Percentiles rank a stretch among this genome's conserved stretches.
Evolutionary conservation across 495 filamentous ascomycete species (phyloP).

Genomic region (Talaromyces proteolyticus): DNA sequence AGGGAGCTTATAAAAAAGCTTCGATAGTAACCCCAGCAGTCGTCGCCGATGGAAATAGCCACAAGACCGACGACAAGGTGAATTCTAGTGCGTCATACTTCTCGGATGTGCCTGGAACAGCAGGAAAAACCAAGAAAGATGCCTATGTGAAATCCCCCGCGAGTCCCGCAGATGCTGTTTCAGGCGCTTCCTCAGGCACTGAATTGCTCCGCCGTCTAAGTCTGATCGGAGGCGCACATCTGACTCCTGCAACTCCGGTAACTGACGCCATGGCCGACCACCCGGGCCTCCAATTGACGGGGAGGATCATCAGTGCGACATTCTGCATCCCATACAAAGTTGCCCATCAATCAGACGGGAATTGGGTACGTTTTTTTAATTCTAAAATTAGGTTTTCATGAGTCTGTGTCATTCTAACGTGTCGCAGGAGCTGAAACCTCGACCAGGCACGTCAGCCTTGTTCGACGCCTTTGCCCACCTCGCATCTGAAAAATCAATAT

Average conservation of each 20-base stretch:
- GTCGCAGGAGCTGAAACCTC: slow-evolving; percentile 60
- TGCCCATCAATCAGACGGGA: slow-evolving; percentile 55
- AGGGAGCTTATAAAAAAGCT: slow-evolving; percentile 23
- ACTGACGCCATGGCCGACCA: slow-evolving; percentile 55
- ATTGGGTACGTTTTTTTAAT: slow-evolving; percentile 57
- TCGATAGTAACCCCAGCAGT: slow-evolving; percentile 20
- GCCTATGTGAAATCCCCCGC: slow-evolving; percentile 20
- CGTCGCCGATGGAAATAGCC: slow-evolving; percentile 14
- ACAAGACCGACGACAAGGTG: background rate
- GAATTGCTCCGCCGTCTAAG: slow-evolving; percentile 63
- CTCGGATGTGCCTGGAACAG: slow-evolving; percentile 21
- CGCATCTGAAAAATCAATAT: slow-evolving; percentile 65
- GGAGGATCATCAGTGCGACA: slow-evolving; percentile 79
- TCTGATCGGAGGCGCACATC: slow-evolving; percentile 30
- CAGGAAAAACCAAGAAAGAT: slow-evolving; percentile 19
- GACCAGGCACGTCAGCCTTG: slow-evolving; percentile 79
- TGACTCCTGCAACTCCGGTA: slow-evolving; percentile 39
- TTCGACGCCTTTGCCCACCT: slow-evolving; percentile 85
- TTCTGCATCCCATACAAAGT: slow-evolving; percentile 79
- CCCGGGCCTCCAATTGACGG: slow-evolving; percentile 66
- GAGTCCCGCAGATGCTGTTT: slow-evolving; percentile 38
- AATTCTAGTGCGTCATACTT: slow-evolving; percentile 18
- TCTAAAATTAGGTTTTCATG: too few species aligned
- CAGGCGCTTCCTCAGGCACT: slow-evolving; percentile 46
- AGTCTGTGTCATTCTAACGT: too few species aligned